Evolutionary conservation across 2,329 filamentous ascomycete species (phyloP).

Genomic region (Chrysosporium queenslandicum): DNA sequence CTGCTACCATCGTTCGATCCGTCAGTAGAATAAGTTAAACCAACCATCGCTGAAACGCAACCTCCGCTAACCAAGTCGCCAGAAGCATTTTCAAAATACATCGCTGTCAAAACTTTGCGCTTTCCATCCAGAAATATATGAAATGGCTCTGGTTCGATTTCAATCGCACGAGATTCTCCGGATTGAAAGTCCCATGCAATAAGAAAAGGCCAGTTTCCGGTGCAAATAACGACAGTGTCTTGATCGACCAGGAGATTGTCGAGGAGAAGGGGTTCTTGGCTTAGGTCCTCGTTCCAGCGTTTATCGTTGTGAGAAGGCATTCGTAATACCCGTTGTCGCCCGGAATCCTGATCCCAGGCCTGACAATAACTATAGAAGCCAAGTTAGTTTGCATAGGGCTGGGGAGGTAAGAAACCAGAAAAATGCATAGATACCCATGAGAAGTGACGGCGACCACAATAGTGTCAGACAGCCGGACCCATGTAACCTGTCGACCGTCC

Average conservation of each 20-base stretch:
- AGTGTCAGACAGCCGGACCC: constrained; percentile 19
- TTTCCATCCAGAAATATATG: constrained; percentile 3
- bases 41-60: neutral
- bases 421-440: constrained; percentile 20
- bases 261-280: too few species aligned
- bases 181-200: constrained; percentile 21
- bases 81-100: neutral
- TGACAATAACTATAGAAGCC: constrained; percentile 23
- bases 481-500: neutral
- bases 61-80: neutral
- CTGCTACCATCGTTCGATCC: too few species aligned
- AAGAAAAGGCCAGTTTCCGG: neutral
- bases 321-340: constrained; percentile 21
- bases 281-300: neutral
- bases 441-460: constrained; percentile 20
- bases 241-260: constrained; percentile 19
- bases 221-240: constrained; percentile 20
- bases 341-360: constrained; percentile 24
- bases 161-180: constrained; percentile 12
- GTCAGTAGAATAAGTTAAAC: neutral
- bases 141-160: neutral
- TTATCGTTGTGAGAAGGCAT: constrained; percentile 19
- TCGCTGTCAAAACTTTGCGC: neutral
- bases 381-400: neutral
- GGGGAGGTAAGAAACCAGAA: constrained; percentile 9